These are phyloP conservation scores for Candida corydali DNA, from an alignment of 805 yeast genomes.

Conservation along the genomic window DNA sequence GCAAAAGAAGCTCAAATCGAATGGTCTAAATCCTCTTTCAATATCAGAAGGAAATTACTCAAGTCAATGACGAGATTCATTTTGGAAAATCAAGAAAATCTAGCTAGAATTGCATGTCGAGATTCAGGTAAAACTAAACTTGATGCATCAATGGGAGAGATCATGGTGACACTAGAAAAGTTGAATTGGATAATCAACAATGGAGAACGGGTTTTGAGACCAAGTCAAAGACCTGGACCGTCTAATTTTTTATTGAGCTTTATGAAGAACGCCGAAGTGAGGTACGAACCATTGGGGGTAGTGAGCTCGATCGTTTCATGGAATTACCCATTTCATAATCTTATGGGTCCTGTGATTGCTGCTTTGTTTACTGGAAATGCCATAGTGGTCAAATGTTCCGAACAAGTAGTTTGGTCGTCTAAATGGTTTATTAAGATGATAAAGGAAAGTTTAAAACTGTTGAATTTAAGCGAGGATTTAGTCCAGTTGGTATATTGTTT, in stretches of 20 bases:
- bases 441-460: slow-evolving; percentile 63
- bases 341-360: slow-evolving; percentile 89
- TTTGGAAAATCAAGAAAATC: slow-evolving; percentile 74
- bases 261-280: slow-evolving; percentile 88
- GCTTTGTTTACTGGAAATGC: slow-evolving; percentile 89
- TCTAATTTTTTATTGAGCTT: slow-evolving; percentile 72
- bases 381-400: slow-evolving; percentile 89
- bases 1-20: slow-evolving; percentile 52
- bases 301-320: slow-evolving; percentile 91
- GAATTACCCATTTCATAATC: slow-evolving; percentile 96
- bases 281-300: slow-evolving; percentile 88
- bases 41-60: slow-evolving; percentile 66
- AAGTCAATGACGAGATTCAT: slow-evolving; percentile 69
- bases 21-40: slow-evolving; percentile 53
- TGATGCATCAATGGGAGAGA: slow-evolving; percentile 96
- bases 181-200: slow-evolving; percentile 82
- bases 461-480: slow-evolving; percentile 74
- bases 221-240: slow-evolving; percentile 82
- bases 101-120: slow-evolving; percentile 91
- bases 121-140: slow-evolving; percentile 95
- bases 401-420: slow-evolving; percentile 94
- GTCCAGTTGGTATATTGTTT: slow-evolving; percentile 87
- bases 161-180: slow-evolving; percentile 91
- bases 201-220: slow-evolving; percentile 69
- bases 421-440: slow-evolving; percentile 70